Base-by-base conservation (phyloP, 176 grass and related monocot genomes). In the Oryza meridionalis region DNA sequence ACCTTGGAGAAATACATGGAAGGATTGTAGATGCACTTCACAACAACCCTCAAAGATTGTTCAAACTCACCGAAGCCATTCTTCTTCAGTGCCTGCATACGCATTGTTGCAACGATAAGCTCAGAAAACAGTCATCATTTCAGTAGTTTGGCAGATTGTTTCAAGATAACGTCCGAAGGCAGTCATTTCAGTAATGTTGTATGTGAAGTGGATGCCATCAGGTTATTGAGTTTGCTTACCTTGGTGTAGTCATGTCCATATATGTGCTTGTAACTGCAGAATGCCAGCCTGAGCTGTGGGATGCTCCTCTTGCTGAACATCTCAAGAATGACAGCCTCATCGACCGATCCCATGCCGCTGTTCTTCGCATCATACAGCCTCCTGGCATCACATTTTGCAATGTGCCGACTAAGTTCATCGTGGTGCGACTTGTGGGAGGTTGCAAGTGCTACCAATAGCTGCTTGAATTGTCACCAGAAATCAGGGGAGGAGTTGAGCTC, bases 281-380 rank as follows among this genome's bases (percentile, higher is more conserved):
- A 85, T 42, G 96, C 91, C 72, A 98, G 70, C 66, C 89, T 98
- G 43, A 98, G 86, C 84, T 98, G 93, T 17, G 91, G 96, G 71
- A 94, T 94, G 85, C 96, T 98, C 84, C 96, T 95, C 89, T 95
- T 98, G 84, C 96, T 98, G 83, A 98, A 82, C 72, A 95, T 92
- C 87, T 95, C 96, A 10, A 98, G 91, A 67, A 98, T 85, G 2
- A 82, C 75, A 7, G 93, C 90, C 70, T 98, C 91, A 6, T 98
- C 83, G 4, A 90, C 70, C 4, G 82, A 84, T 13, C 88, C 90
- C 4, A n/a, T 75, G n/a, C 87, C 64, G 31, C 87, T 37, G 66
- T 90, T 93, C 69, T 85, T 89, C 1, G 89, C 84, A 21, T 87
- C 91, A 47, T 93, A 89, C 82, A 98, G 31, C 70, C 91, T 90